A percentile compares a stretch with the other conserved stretches of the same genome.
Conservation (phyloP, 345 rosid genomes). For the Kandelia obovata region DNA sequence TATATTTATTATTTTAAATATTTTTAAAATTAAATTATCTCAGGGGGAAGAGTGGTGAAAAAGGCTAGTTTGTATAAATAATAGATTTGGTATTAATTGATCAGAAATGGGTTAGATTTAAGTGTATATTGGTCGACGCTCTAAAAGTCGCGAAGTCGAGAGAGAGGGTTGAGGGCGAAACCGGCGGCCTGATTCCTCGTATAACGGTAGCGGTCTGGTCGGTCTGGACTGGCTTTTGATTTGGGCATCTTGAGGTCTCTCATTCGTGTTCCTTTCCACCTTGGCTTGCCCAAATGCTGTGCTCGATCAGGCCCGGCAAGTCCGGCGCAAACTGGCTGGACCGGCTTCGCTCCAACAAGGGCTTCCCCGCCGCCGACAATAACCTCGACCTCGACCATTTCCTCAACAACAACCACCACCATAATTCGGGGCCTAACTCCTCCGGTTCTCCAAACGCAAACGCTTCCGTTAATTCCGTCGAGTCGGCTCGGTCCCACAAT, state of each 20-base stretch:
- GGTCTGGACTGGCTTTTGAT: too few relatives aligned
- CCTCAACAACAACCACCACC: constrained; percentile 34
- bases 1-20: too few relatives aligned
- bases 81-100: too few relatives aligned
- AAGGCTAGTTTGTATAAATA: too few relatives aligned
- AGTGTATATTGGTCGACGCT: too few relatives aligned
- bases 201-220: too few relatives aligned
- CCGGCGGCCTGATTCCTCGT: too few relatives aligned
- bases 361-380: constrained; percentile 52
- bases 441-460: constrained; percentile 27
- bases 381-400: constrained; percentile 62
- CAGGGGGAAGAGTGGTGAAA: too few relatives aligned
- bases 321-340: constrained; percentile 75
- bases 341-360: constrained; percentile 80
- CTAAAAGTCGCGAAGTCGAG: too few relatives aligned
- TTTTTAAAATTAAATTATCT: too few relatives aligned
- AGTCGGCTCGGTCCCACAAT: constrained; percentile 35
- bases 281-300: constrained; percentile 42
- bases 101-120: too few relatives aligned
- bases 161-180: too few relatives aligned
- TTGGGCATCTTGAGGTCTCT: neutral
- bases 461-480: constrained; percentile 33
- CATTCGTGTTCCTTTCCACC: neutral
- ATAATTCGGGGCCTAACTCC: constrained; percentile 2
- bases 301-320: constrained; percentile 52